These are phyloP conservation scores for Neurospora sp. DNA, from an alignment of 495 filamentous ascomycete genomes.

Conservation along the genomic window DNA sequence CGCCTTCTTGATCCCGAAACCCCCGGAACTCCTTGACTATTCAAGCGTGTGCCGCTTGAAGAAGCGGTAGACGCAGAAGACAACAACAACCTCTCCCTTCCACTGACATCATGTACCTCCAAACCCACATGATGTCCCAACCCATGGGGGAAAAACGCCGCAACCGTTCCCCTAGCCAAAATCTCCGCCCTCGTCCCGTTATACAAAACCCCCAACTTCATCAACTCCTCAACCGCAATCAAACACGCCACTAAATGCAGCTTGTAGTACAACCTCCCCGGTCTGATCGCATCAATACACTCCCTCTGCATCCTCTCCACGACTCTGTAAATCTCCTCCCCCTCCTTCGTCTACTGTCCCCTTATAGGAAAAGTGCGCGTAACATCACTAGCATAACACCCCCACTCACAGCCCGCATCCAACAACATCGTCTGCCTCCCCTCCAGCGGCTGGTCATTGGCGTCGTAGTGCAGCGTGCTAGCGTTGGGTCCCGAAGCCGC, in stretches of 20 bases:
- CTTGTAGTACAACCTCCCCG: conserved; percentile 55
- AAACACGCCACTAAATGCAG: conserved; percentile 61
- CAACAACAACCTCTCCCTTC: conserved; percentile 13
- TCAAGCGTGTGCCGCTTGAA: neutral
- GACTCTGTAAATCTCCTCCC: conserved; percentile 57
- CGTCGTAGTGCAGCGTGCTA: conserved; percentile 73
- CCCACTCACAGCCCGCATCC: conserved; percentile 78
- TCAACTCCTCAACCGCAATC: conserved; percentile 60
- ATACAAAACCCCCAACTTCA: conserved; percentile 55
- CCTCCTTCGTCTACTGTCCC: conserved; percentile 54
- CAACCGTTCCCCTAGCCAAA: conserved; percentile 52
- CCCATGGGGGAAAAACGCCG: conserved; percentile 87
- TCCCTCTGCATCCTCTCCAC: conserved; percentile 77
- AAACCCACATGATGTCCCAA: conserved; percentile 83
- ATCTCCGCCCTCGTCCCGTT: conserved; percentile 54
- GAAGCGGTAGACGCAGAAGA: neutral
- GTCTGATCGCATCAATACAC: conserved; percentile 55
- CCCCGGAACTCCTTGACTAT: neutral
- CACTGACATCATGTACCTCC: conserved; percentile 75
- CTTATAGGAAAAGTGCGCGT: conserved; percentile 76
- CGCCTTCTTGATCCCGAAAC: neutral
- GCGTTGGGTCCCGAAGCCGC: conserved; percentile 70
- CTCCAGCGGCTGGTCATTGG: conserved; percentile 60
- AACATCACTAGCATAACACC: conserved; percentile 83
- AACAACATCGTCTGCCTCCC: conserved; percentile 64